Conservation (phyloP, 2,329 filamentous ascomycete species). For the Cadophora gregata region DNA sequence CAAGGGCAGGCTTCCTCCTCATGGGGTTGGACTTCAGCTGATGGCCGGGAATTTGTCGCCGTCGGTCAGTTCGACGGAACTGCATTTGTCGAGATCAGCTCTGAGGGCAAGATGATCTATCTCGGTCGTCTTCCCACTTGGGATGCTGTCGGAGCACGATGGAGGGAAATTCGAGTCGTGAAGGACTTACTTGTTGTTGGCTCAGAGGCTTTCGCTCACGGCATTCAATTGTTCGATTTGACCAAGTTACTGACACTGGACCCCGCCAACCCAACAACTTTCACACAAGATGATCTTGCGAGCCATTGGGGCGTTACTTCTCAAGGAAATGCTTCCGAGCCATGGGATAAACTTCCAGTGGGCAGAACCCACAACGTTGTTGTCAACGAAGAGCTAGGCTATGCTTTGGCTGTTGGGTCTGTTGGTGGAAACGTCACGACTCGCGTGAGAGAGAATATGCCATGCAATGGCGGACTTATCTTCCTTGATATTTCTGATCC, state of each 20-base stretch:
- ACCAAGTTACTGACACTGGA: conserved; percentile 56
- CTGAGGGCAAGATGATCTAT: conserved; percentile 52
- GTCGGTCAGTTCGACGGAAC: conserved; percentile 57
- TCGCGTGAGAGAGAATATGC: conserved; percentile 38
- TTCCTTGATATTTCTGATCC: conserved; percentile 56
- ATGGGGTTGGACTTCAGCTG: conserved; percentile 52
- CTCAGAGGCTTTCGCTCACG: conserved; percentile 51
- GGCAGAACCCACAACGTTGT: conserved; percentile 23
- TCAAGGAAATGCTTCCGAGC: conserved; percentile 12
- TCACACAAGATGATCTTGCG: conserved; percentile 34
- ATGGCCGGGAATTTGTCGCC: conserved; percentile 55
- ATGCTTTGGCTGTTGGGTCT: conserved; percentile 42
- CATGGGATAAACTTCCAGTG: conserved; percentile 15
- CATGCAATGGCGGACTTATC: conserved; percentile 54
- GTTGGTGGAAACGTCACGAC: conserved; percentile 7
- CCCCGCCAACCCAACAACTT: conserved; percentile 47
- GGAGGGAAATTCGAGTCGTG: conserved; percentile 48
- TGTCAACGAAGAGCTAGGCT: conserved; percentile 20
- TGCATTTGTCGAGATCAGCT: conserved; percentile 55
- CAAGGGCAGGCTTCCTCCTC: conserved; percentile 42
- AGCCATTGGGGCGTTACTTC: conserved; percentile 14
- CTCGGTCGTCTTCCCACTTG: conserved; percentile 45
- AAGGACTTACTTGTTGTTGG: conserved; percentile 48
- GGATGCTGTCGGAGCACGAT: conserved; percentile 33
- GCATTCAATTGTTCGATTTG: conserved; percentile 62